These are phyloP conservation scores for Micractinium conductrix DNA, from an alignment of 139 green algal species.

Conservation along the genomic window DNA sequence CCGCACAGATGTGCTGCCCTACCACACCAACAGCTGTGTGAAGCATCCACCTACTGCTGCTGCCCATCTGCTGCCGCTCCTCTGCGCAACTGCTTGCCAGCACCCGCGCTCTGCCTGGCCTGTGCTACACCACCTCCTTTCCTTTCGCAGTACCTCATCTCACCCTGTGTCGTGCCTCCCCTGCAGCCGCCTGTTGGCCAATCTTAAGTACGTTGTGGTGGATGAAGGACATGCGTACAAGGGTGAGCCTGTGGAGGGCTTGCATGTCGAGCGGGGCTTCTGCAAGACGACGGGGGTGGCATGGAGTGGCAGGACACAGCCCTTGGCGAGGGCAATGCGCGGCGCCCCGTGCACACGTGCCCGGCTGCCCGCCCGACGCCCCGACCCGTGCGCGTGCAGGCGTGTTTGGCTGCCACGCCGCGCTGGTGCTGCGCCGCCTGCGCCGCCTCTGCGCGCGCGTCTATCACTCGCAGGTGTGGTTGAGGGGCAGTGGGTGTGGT, in stretches of 20 bases:
- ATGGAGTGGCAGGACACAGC: too few relatives aligned
- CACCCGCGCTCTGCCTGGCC: too few relatives aligned
- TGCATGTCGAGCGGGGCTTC: not conserved
- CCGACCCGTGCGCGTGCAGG: slow-evolving; percentile 44
- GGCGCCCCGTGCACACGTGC: too few relatives aligned
- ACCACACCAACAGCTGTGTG: too few relatives aligned
- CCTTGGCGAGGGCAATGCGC: too few relatives aligned
- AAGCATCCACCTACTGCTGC: too few relatives aligned
- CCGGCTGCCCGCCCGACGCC: slow-evolving; percentile 22
- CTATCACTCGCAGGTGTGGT: slow-evolving; percentile 49
- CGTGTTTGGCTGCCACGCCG: slow-evolving; percentile 92
- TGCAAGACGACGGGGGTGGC: not conserved
- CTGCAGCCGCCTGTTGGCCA: slow-evolving; percentile 76
- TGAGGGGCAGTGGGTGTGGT: not conserved
- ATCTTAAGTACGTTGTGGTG: slow-evolving; percentile 84
- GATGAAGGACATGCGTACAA: slow-evolving; percentile 92
- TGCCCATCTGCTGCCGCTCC: too few relatives aligned
- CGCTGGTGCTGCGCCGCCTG: slow-evolving; percentile 88
- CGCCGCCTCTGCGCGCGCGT: slow-evolving; percentile 74
- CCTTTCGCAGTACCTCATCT: too few relatives aligned
- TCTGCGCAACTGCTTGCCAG: not conserved
- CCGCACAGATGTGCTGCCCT: too few relatives aligned
- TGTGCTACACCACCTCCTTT: too few relatives aligned
- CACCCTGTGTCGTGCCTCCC: slow-evolving; percentile 77
- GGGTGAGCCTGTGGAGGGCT: slow-evolving; percentile 16